Percentiles rank a stretch among this genome's conserved stretches.
These are phyloP conservation scores for Fragaria iinumae DNA, from an alignment of 306 rosid genomes.

Conservation along the genomic window DNA sequence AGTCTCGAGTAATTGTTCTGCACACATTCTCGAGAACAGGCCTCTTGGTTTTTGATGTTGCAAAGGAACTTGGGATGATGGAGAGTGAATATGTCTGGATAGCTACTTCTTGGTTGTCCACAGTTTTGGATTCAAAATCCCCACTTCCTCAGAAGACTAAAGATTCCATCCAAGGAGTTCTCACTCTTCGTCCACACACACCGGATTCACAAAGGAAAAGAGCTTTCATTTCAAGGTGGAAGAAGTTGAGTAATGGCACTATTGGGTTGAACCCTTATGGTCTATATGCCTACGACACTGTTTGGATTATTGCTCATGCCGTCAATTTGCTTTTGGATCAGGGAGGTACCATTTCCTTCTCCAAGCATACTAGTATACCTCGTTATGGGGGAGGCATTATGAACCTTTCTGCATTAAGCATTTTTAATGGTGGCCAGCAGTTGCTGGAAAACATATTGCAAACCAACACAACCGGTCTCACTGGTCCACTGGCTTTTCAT, in stretches of 20 bases:
- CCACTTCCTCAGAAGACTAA: conserved; percentile 33
- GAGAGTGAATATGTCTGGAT: conserved; percentile 52
- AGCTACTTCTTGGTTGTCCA: conserved; percentile 50
- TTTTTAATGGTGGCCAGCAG: conserved; percentile 40
- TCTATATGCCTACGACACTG: conserved; percentile 56
- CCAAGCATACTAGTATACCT: conserved; percentile 7
- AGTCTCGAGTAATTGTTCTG: conserved; percentile 42
- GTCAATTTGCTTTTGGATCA: conserved; percentile 41
- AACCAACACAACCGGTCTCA: conserved; percentile 37
- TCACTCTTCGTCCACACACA: conserved; percentile 50
- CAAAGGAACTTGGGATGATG: conserved; percentile 47
- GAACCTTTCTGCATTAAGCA: conserved; percentile 41
- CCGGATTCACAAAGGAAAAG: conserved; percentile 33
- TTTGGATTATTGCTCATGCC: conserved; percentile 47
- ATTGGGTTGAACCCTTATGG: conserved; percentile 54
- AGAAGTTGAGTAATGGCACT: conserved; percentile 47
- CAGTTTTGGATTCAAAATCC: conserved; percentile 43
- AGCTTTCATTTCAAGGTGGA: conserved; percentile 41
- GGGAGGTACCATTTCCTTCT: conserved; percentile 38
- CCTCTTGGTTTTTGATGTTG: conserved; percentile 43
- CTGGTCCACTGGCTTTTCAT: conserved; percentile 42
- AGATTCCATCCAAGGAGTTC: conserved; percentile 44
- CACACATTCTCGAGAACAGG: conserved; percentile 38
- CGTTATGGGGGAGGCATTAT: conserved; percentile 25
- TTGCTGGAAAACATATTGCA: conserved; percentile 38